Percentiles rank a stretch among this genome's conserved stretches.
These are phyloP conservation scores for Falciphora oryzae DNA, from an alignment of 2,329 filamentous ascomycete species.

Conservation along the genomic window DNA sequence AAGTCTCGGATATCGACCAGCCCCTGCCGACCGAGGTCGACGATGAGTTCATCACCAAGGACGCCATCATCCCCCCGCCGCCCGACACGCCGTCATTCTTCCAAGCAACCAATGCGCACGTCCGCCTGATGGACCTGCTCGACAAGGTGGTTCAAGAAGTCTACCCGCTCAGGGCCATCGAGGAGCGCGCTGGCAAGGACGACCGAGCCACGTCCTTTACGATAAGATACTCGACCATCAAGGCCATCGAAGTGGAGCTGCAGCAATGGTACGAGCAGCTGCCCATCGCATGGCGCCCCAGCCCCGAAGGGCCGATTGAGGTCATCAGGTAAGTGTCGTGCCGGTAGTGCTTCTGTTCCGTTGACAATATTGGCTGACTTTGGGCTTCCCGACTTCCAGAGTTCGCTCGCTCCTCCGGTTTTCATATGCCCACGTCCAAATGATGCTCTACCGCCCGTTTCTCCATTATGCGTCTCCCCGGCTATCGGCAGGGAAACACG, in stretches of 20 bases:
- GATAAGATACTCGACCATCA: constrained; percentile 58
- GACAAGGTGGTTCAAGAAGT: constrained; percentile 59
- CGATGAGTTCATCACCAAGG: constrained; percentile 60
- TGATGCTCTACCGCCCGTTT: constrained; percentile 78
- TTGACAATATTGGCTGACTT: not conserved
- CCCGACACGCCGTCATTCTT: constrained; percentile 53
- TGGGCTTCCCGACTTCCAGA: constrained; percentile 25
- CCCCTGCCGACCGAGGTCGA: constrained; percentile 59
- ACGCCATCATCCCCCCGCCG: constrained; percentile 49
- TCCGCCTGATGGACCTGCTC: constrained; percentile 57
- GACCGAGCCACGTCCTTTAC: constrained; percentile 47
- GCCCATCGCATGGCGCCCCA: constrained; percentile 72
- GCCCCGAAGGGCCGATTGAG: constrained; percentile 67
- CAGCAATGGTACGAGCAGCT: constrained; percentile 60
- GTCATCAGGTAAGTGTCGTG: constrained; percentile 60
- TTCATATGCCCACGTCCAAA: constrained; percentile 76
- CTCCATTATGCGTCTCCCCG: constrained; percentile 73
- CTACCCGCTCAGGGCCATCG: constrained; percentile 56
- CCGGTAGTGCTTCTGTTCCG: not conserved
- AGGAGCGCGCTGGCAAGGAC: constrained; percentile 38
- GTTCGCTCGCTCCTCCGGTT: constrained; percentile 73
- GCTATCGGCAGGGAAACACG: constrained; percentile 45
- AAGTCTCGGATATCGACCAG: constrained; percentile 62
- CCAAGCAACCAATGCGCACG: constrained; percentile 62
- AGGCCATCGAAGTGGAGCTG: constrained; percentile 58